Percentiles rank a stretch among this genome's conserved stretches.
Conservation (phyloP, 192 early-diverging fungal species). For the Obelidium mucronatum region DNA sequence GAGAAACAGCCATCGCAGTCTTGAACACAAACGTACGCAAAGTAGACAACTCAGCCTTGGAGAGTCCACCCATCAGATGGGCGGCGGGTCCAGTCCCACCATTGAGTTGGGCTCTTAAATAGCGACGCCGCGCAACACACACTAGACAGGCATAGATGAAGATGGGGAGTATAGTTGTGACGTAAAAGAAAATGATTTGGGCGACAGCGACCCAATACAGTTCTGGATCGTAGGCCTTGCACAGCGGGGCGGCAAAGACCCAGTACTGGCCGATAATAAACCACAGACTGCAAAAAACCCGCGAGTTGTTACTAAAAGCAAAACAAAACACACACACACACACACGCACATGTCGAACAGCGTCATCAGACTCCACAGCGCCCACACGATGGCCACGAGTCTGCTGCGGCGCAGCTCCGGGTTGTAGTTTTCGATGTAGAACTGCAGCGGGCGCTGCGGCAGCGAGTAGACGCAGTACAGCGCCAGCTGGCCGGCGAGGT, state of each 20-base stretch:
- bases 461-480: conserved; percentile 37
- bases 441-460: conserved; percentile 39
- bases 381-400: conserved; percentile 20
- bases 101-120: not conserved
- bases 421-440: conserved; percentile 35
- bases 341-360: conserved; percentile 44
- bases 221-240: conserved; percentile 28
- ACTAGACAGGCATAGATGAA: conserved; percentile 36
- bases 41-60: conserved; percentile 36
- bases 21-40: conserved; percentile 41
- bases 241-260: conserved; percentile 17
- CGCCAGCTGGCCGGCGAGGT: conserved; percentile 33
- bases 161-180: conserved; percentile 34
- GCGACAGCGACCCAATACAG: conserved; percentile 38
- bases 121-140: conserved; percentile 24
- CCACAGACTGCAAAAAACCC: conserved; percentile 31
- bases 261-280: conserved; percentile 40
- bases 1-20: conserved; percentile 19
- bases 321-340: not conserved
- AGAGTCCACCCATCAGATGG: conserved; percentile 36
- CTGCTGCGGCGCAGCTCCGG: conserved; percentile 21
- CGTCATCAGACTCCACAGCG: conserved; percentile 33
- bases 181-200: conserved; percentile 42
- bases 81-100: conserved; percentile 39
- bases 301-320: not conserved